Evolutionary conservation across 1,284 basidiomycete genomes (phyloP).

Genomic region (Malassezia japonica): DNA sequence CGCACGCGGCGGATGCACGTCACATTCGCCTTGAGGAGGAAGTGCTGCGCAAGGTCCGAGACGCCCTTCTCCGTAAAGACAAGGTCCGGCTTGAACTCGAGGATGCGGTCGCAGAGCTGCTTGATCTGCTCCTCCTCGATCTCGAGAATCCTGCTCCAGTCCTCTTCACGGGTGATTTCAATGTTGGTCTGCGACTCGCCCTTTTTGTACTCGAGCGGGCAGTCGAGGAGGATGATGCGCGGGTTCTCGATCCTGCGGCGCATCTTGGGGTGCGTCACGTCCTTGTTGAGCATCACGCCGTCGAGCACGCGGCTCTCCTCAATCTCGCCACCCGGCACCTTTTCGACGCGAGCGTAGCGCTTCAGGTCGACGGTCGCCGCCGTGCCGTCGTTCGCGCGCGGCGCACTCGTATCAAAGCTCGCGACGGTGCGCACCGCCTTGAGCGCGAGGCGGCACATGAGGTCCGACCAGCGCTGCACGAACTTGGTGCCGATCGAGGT

Average conservation of each 20-base stretch:
- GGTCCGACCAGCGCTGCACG: conserved; percentile 85
- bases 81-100: conserved; percentile 90
- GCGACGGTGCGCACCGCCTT: conserved; percentile 79
- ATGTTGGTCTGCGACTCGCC: conserved; percentile 98
- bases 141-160: conserved; percentile 84
- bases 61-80: conserved; percentile 96
- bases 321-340: conserved; percentile 93
- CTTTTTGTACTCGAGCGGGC: conserved; percentile 97
- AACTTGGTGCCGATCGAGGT: conserved; percentile 99
- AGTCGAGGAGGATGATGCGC: conserved; percentile 81
- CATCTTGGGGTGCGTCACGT: conserved; percentile 97
- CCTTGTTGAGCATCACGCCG: conserved; percentile 97
- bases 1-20: conserved; percentile 86
- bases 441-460: conserved; percentile 91
- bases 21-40: conserved; percentile 77
- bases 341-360: conserved; percentile 93
- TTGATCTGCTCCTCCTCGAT: conserved; percentile 98
- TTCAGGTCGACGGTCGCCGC: conserved; percentile 91
- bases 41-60: conserved; percentile 84
- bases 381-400: conserved; percentile 13
- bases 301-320: conserved; percentile 78
- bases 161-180: conserved; percentile 86
- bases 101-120: conserved; percentile 70
- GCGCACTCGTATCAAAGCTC: conserved; percentile 49
- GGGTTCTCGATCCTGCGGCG: conserved; percentile 81